Evolutionary conservation across 345 rosid species (phyloP).

Genomic region (Turritis glabra): DNA sequence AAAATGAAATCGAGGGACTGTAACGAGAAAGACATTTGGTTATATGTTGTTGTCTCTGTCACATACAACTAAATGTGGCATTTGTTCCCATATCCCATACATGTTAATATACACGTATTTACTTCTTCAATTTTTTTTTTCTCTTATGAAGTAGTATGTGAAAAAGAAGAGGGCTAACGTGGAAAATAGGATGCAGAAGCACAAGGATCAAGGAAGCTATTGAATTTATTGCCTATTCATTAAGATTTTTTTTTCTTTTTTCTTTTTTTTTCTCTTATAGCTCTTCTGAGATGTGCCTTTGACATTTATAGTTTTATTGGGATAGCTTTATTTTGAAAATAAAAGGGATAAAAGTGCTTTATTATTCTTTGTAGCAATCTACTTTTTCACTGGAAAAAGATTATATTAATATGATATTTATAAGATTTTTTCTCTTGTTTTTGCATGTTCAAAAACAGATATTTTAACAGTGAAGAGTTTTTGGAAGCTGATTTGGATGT

Average conservation of each 20-base stretch:
- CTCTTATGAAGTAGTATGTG: background rate
- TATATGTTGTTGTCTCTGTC: conserved; percentile 41
- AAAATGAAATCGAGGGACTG: conserved; percentile 30
- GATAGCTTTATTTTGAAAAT: background rate
- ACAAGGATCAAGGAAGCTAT: conserved; percentile 19
- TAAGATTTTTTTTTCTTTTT: background rate
- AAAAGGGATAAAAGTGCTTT: background rate
- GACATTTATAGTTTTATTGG: background rate
- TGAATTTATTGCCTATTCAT: conserved; percentile 21
- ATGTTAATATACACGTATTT: conserved; percentile 28
- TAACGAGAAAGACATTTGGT: conserved; percentile 41
- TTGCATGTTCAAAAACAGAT: too few relatives aligned
- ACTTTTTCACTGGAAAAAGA: too few relatives aligned
- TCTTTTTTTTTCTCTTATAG: background rate
- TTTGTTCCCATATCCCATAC: conserved; percentile 34
- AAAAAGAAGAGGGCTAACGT: background rate
- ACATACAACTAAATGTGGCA: conserved; percentile 33
- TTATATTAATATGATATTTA: too few relatives aligned
- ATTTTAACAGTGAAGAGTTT: too few relatives aligned
- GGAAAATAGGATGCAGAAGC: conserved; percentile 17
- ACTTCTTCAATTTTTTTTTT: background rate
- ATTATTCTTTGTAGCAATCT: background rate
- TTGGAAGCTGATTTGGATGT: too few relatives aligned
- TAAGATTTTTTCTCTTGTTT: too few relatives aligned
- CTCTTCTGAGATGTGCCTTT: conserved; percentile 18